phyloP scores from a whole-genome alignment of 345 rosid species.

The Eucalyptus globulus region DNA sequence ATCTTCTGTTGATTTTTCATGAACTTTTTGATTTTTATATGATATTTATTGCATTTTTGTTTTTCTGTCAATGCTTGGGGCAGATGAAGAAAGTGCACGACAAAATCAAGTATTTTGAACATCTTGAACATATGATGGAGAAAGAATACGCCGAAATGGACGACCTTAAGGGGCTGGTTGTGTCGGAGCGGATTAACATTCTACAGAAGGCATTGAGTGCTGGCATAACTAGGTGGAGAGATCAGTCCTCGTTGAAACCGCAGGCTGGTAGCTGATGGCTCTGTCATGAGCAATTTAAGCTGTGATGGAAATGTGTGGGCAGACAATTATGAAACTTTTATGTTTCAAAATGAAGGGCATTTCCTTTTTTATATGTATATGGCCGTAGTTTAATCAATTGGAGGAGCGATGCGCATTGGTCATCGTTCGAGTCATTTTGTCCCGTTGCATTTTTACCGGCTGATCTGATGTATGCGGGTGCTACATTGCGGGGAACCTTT shows the following conservation, averaged over 20 bases:
- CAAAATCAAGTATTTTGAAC: conserved; percentile 59
- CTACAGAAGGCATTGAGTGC: conserved; percentile 28
- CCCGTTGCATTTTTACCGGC: background rate
- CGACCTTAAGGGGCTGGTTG: conserved; percentile 28
- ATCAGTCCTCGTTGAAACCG: conserved; percentile 5
- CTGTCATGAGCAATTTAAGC: background rate
- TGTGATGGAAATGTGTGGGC: background rate
- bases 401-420: background rate
- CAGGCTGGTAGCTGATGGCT: background rate
- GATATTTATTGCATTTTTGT: background rate
- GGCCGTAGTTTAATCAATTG: background rate
- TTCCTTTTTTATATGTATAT: background rate
- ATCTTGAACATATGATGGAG: conserved; percentile 71
- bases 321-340: background rate
- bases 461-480: background rate
- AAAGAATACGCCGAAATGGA: conserved; percentile 50
- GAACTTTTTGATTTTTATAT: background rate
- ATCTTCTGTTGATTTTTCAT: background rate
- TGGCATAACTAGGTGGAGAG: conserved; percentile 56
- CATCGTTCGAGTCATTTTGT: background rate
- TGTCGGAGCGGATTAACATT: conserved; percentile 33
- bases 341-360: background rate
- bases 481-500: background rate
- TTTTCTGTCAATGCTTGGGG: background rate
- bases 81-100: conserved; percentile 70